phyloP scores from a whole-genome alignment of 2,329 filamentous ascomycete species.

The Colletotrichum noveboracense region DNA sequence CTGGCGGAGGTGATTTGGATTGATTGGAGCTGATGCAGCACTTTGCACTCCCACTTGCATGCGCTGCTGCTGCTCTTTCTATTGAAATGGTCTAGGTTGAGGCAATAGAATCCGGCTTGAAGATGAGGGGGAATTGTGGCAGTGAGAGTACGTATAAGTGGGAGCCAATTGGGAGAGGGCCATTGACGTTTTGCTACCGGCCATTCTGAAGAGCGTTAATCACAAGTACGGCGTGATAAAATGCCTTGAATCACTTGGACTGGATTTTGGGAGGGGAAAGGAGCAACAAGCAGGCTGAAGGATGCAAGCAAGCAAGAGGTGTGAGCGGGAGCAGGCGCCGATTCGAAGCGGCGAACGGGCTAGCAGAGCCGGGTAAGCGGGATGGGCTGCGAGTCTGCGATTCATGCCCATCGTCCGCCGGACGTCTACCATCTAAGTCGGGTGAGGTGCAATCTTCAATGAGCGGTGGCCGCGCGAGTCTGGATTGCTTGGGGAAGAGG shows the following conservation, averaged over 20 bases:
- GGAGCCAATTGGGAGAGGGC: not conserved
- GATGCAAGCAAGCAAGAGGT: not conserved
- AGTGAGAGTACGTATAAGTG: constrained; percentile 1
- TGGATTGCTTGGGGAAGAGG: not conserved
- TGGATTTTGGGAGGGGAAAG: not conserved
- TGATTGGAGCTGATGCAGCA: not conserved
- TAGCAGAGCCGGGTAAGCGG: not conserved
- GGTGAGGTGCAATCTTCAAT: not conserved
- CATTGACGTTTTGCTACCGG: not conserved
- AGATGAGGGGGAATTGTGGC: not conserved
- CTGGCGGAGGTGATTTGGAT: not conserved
- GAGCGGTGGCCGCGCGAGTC: not conserved
- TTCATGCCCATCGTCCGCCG: not conserved
- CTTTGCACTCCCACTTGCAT: not conserved
- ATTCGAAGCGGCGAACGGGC: not conserved
- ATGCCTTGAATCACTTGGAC: not conserved
- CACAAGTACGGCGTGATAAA: not conserved
- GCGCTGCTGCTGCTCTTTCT: not conserved
- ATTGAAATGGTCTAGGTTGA: not conserved
- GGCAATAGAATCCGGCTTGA: not conserved
- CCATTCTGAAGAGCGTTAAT: not conserved
- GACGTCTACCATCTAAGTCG: not conserved
- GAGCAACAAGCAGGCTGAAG: not conserved
- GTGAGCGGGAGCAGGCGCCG: not conserved
- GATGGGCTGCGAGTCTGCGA: not conserved